Conservation (phyloP, 2,329 filamentous ascomycete genomes). For the Alternaria longipes region DNA sequence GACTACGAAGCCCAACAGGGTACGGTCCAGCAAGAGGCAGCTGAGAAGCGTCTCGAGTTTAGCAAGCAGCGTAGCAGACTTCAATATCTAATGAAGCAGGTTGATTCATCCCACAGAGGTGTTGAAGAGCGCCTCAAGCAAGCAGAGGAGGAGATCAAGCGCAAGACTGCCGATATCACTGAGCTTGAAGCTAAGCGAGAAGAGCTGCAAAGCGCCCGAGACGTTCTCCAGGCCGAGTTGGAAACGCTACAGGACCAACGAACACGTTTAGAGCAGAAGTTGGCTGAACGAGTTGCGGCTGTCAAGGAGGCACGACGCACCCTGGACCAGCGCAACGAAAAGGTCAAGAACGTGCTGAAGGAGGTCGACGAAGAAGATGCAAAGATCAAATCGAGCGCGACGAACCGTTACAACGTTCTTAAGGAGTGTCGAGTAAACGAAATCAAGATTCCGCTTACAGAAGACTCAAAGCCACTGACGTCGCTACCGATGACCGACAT, state of each 20-base stretch:
- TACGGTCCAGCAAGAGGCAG: constrained; percentile 87
- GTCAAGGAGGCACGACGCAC: constrained; percentile 82
- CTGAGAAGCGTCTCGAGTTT: constrained; percentile 86
- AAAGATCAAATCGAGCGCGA: constrained; percentile 84
- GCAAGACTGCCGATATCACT: constrained; percentile 72
- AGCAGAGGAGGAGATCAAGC: constrained; percentile 72
- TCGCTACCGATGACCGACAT: constrained; percentile 87
- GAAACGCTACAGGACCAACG: constrained; percentile 78
- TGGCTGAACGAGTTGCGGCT: constrained; percentile 74
- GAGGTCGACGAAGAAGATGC: constrained; percentile 82
- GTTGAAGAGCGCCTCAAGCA: constrained; percentile 74
- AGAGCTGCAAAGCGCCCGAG: constrained; percentile 76
- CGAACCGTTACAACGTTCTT: constrained; percentile 83
- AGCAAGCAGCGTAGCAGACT: constrained; percentile 76
- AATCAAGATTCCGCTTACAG: constrained; percentile 80
- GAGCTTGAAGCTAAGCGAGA: constrained; percentile 75
- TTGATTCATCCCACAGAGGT: constrained; percentile 75
- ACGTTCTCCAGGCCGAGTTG: constrained; percentile 77
- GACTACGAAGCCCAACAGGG: constrained; percentile 95
- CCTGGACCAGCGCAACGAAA: constrained; percentile 83
- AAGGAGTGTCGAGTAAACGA: constrained; percentile 94
- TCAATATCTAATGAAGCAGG: constrained; percentile 68
- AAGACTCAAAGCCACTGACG: constrained; percentile 76
- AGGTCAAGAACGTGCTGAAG: constrained; percentile 79
- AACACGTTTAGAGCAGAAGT: constrained; percentile 72